Conservation (phyloP, 768 basidiomycete genomes). For the Phylloporus sp. region DNA sequence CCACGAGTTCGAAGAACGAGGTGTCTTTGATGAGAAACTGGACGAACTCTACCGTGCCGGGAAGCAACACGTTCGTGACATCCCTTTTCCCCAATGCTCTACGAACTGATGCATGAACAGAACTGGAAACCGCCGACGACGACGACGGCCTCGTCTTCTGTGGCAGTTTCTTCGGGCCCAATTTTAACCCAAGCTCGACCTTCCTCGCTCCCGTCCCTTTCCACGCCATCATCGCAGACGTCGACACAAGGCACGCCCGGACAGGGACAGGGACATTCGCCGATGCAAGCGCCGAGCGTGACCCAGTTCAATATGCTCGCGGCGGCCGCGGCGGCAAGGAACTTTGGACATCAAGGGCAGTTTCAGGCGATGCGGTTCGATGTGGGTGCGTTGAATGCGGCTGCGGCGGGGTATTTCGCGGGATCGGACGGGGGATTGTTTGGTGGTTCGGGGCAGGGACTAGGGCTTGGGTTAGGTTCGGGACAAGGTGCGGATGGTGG, state of each 20-base stretch:
- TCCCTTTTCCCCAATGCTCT: neutral
- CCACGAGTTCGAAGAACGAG: constrained; percentile 66
- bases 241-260: neutral
- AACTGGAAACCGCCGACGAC: constrained; percentile 46
- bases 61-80: constrained; percentile 55
- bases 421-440: constrained; percentile 14
- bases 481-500: neutral
- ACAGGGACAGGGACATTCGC: neutral
- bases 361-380: constrained; percentile 23
- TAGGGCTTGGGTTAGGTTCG: no score
- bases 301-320: constrained; percentile 29
- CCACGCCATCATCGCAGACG: constrained; percentile 2
- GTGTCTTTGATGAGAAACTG: constrained; percentile 79
- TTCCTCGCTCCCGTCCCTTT: constrained; percentile 1
- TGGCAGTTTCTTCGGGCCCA: neutral
- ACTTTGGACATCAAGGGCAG: constrained; percentile 19
- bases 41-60: constrained; percentile 82
- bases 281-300: constrained; percentile 5
- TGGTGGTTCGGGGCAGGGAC: constrained; percentile 8
- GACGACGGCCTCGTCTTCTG: neutral
- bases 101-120: constrained; percentile 26
- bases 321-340: constrained; percentile 20
- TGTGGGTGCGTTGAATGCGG: constrained; percentile 10
- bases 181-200: neutral
- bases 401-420: constrained; percentile 17